Evolutionary conservation across 352 stramenopile genomes (phyloP).

Genomic region (Phytophthora megakarya): DNA sequence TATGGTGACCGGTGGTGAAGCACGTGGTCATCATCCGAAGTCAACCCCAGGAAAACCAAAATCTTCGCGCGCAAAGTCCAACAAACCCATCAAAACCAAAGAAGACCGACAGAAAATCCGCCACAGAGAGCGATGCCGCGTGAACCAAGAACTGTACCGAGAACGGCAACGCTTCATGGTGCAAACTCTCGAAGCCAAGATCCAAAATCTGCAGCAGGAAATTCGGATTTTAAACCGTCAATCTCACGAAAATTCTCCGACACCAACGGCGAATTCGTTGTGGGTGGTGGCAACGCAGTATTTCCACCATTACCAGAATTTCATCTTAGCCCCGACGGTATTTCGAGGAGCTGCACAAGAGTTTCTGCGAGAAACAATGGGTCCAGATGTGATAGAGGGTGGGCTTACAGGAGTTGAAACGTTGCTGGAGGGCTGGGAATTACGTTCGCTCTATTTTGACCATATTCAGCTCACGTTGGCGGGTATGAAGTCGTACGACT

Average conservation of each 20-base stretch:
- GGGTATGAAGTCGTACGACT: neutral
- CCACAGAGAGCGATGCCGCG: slow-evolving; percentile 1
- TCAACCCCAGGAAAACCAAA: neutral
- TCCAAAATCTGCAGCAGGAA: neutral
- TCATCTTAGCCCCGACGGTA: neutral
- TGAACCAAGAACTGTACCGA: slow-evolving; percentile 1
- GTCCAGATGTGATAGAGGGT: neutral
- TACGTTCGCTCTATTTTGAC: slow-evolving; percentile 1
- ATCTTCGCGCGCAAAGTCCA: neutral
- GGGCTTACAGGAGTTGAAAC: neutral
- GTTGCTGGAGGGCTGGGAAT: neutral
- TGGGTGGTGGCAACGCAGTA: slow-evolving; percentile 8
- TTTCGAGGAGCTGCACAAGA: neutral
- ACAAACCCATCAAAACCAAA: neutral
- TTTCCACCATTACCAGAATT: slow-evolving; percentile 7
- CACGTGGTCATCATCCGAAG: neutral
- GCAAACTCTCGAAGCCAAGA: neutral
- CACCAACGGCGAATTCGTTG: neutral
- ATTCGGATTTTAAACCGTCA: neutral
- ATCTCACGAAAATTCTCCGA: neutral
- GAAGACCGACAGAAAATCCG: neutral
- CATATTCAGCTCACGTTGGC: slow-evolving; percentile 1
- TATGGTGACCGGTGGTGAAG: no score
- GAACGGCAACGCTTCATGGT: neutral
- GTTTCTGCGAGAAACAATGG: slow-evolving; percentile 1